phyloP scores from a whole-genome alignment of 2,329 filamentous ascomycete species.

The Hirsutella minnesotensis region DNA sequence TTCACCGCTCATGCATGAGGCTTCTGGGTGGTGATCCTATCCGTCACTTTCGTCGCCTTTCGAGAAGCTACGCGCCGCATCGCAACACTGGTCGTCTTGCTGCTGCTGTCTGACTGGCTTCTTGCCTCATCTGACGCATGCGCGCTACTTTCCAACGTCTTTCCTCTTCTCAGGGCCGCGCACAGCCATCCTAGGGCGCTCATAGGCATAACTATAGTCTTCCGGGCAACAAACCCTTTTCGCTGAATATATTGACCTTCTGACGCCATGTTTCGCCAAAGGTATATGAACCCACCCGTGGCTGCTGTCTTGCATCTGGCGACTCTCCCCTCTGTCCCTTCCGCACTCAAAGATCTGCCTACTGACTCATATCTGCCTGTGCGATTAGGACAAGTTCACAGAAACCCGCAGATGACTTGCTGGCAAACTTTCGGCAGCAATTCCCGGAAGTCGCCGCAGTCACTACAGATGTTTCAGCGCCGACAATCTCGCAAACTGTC shows the following conservation, averaged over 20 bases:
- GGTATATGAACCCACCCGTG: slow-evolving; percentile 1
- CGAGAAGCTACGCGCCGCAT: no score
- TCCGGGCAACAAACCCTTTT: no score
- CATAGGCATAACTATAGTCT: neutral
- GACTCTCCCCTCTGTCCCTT: no score
- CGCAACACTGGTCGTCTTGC: no score
- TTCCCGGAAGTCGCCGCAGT: slow-evolving; percentile 62
- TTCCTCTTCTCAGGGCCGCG: neutral
- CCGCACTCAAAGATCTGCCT: neutral
- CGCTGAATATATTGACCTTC: no score
- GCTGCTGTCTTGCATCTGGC: neutral
- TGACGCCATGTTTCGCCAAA: slow-evolving; percentile 9
- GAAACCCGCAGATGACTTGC: slow-evolving; percentile 73
- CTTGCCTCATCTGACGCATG: neutral
- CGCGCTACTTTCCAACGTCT: neutral
- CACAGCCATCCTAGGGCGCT: neutral
- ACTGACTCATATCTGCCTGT: no score
- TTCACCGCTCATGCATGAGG: neutral
- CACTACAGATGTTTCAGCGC: slow-evolving; percentile 31
- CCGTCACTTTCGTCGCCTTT: no score
- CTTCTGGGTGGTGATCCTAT: no score
- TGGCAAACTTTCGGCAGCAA: slow-evolving; percentile 68
- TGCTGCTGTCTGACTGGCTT: neutral
- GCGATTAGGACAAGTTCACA: slow-evolving; percentile 68
- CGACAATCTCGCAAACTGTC: slow-evolving; percentile 22